These are phyloP conservation scores for Dalbergia cochinchinensis DNA, from an alignment of 306 rosid species.

Conservation along the genomic window DNA sequence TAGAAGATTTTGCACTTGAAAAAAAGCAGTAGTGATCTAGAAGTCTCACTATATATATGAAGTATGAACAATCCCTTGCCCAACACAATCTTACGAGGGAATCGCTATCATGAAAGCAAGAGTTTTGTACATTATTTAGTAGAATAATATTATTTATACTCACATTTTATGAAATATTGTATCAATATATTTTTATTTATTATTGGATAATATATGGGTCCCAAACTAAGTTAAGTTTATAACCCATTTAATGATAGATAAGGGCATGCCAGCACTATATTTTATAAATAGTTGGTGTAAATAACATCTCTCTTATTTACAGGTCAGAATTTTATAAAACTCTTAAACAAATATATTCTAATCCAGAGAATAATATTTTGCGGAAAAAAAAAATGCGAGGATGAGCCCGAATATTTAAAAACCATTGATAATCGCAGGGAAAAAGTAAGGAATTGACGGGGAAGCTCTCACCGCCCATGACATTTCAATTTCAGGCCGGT, in stretches of 20 bases:
- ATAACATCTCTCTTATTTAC: too few species aligned
- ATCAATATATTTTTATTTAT: too few species aligned
- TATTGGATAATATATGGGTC: too few species aligned
- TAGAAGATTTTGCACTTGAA: conserved; percentile 6
- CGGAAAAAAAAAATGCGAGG: neutral
- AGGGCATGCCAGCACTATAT: too few species aligned
- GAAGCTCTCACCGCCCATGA: neutral
- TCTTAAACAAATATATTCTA: conserved; percentile 2
- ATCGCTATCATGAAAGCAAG: neutral
- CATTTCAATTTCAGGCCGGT: neutral
- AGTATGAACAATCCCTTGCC: too few species aligned
- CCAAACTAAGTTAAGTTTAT: too few species aligned
- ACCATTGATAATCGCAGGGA: neutral
- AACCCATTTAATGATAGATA: too few species aligned
- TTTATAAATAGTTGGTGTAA: too few species aligned
- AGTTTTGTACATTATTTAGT: too few species aligned
- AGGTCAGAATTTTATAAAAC: conserved; percentile 1
- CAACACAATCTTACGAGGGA: neutral
- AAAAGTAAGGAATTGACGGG: conserved; percentile 21
- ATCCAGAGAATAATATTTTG: conserved; percentile 25
- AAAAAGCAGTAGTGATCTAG: neutral
- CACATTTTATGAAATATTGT: too few species aligned
- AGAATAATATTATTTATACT: too few species aligned
- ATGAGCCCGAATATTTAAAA: conserved; percentile 37
- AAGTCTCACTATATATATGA: neutral